A percentile compares a stretch with the other conserved stretches of the same genome.
Conservation (phyloP, 495 filamentous ascomycete species). For the Astrothelium macrocarpum region DNA sequence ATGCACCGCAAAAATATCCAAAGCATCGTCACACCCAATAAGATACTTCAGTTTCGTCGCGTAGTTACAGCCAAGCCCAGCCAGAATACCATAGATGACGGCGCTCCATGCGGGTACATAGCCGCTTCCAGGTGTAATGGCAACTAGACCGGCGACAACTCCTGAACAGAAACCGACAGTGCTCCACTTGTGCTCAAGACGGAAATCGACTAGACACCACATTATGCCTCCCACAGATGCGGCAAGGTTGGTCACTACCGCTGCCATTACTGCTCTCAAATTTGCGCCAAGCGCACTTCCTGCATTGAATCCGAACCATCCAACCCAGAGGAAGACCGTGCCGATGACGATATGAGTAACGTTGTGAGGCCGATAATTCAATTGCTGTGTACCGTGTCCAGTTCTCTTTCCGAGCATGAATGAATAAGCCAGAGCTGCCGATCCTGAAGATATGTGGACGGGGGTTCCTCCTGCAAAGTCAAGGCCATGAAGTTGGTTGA, state of each 20-base stretch:
- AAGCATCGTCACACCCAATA: constrained; percentile 74
- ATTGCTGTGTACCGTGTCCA: constrained; percentile 73
- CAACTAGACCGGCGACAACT: constrained; percentile 82
- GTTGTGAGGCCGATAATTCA: constrained; percentile 96
- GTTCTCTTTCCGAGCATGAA: constrained; percentile 75
- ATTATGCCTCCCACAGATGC: constrained; percentile 85
- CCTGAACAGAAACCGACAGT: constrained; percentile 96
- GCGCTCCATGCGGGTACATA: constrained; percentile 89
- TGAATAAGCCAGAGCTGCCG: constrained; percentile 70
- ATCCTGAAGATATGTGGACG: constrained; percentile 89
- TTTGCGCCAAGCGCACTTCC: constrained; percentile 86
- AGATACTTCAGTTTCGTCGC: constrained; percentile 94
- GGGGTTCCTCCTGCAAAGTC: constrained; percentile 96
- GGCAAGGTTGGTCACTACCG: constrained; percentile 60
- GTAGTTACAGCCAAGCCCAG: constrained; percentile 81
- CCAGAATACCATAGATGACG: constrained; percentile 80
- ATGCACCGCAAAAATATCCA: constrained; percentile 94
- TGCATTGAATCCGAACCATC: constrained; percentile 98
- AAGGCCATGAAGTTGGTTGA: constrained; percentile 69
- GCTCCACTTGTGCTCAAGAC: constrained; percentile 91
- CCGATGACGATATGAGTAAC: constrained; percentile 95
- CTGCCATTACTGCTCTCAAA: constrained; percentile 73
- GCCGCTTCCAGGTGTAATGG: constrained; percentile 86
- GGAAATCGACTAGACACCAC: constrained; percentile 92
- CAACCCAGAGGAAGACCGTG: constrained; percentile 97